Evolutionary conservation across 2,329 filamentous ascomycete species (phyloP).

Genomic region (Boeremia exigua): DNA sequence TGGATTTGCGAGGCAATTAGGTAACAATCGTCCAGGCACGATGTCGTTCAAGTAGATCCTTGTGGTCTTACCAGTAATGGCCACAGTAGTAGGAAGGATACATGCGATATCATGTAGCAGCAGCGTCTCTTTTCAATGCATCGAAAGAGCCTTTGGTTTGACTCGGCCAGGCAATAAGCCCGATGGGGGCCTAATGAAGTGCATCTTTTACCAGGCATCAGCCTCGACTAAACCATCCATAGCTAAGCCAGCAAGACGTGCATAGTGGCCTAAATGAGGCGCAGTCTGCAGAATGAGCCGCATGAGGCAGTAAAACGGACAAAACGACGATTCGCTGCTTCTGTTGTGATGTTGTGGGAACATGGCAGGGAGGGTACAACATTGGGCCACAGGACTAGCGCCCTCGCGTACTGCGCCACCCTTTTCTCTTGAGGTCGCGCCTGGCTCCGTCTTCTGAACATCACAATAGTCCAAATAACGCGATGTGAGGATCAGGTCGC

Average conservation of each 20-base stretch:
- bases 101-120: not conserved
- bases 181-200: constrained; percentile 1
- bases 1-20: too few species aligned
- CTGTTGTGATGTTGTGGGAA: too few species aligned
- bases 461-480: too few species aligned
- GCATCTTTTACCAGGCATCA: constrained; percentile 6
- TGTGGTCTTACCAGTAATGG: not conserved
- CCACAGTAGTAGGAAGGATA: not conserved
- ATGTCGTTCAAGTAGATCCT: not conserved
- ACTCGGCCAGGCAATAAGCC: not conserved
- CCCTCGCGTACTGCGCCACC: too few species aligned
- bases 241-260: not conserved
- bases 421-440: too few species aligned
- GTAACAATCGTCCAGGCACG: not conserved
- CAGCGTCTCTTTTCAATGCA: not conserved
- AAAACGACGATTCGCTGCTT: too few species aligned
- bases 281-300: too few species aligned
- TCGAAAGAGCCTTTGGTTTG: not conserved
- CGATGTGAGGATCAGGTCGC: too few species aligned
- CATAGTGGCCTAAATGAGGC: not conserved
- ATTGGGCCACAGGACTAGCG: too few species aligned
- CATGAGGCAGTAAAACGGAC: too few species aligned
- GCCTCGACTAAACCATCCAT: not conserved
- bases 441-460: too few species aligned
- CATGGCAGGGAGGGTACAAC: too few species aligned